Evolutionary conservation across 257 asterid genomes (phyloP).

Genomic region (Echites panduratus): DNA sequence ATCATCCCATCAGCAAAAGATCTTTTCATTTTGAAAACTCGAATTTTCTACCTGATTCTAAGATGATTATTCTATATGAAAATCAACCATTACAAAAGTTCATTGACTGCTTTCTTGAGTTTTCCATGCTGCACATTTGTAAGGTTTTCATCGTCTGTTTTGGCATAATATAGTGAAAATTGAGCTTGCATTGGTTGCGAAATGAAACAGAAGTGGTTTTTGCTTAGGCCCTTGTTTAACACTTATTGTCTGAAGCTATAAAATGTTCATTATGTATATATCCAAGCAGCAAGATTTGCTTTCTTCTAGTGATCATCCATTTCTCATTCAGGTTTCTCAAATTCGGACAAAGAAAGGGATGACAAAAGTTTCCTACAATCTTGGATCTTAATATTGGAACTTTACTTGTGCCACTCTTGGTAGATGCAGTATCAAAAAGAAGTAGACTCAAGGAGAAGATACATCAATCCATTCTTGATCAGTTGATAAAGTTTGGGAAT

Average conservation of each 20-base stretch:
- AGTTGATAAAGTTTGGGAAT: not conserved
- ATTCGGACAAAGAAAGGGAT: constrained; percentile 66
- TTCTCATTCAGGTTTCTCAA: constrained; percentile 63
- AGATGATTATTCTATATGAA: not conserved
- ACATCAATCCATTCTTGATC: not conserved
- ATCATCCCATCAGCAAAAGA: not conserved
- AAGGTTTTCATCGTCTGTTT: not conserved
- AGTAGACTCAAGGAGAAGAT: not conserved
- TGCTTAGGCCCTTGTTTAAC: not conserved
- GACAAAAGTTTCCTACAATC: constrained; percentile 54
- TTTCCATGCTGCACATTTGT: not conserved
- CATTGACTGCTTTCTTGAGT: not conserved
- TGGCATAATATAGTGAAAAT: not conserved
- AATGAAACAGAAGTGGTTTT: not conserved
- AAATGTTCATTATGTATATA: not conserved
- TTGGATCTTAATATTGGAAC: constrained; percentile 23
- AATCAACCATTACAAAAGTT: not conserved
- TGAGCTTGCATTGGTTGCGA: not conserved
- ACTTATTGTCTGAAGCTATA: not conserved
- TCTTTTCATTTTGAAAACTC: not conserved
- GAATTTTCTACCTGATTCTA: not conserved
- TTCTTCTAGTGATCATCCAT: not conserved
- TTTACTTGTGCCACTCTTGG: not conserved
- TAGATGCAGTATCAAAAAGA: not conserved
- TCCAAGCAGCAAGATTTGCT: not conserved